A percentile compares a stretch with the other conserved stretches of the same genome.
Evolutionary conservation across 176 grass and related monocot species (phyloP).

Genomic region (Zoysia japonica): DNA sequence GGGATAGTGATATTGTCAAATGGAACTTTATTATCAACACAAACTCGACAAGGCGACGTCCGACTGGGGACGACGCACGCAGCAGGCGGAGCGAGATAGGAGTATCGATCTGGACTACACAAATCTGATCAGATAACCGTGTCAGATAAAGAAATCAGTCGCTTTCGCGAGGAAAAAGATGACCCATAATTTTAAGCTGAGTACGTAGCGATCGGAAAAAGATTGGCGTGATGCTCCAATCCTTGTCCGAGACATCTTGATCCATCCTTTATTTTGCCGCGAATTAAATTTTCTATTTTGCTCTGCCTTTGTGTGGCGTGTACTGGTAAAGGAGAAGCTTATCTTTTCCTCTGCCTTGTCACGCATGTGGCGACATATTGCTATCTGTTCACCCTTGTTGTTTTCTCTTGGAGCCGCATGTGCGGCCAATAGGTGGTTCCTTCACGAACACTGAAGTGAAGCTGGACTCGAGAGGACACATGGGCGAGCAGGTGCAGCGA

Average conservation of each 20-base stretch:
- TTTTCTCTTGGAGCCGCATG: neutral
- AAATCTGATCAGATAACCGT: neutral
- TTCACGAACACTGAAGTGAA: too few relatives aligned
- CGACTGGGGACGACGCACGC: constrained; percentile 14
- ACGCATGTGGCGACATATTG: neutral
- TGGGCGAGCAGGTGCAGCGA: too few relatives aligned
- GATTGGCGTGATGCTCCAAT: neutral
- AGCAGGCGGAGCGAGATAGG: neutral
- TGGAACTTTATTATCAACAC: neutral
- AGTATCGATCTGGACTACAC: neutral
- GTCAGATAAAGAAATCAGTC: neutral
- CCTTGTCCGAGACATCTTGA: too few relatives aligned
- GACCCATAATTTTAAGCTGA: neutral
- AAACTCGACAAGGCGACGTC: constrained; percentile 1
- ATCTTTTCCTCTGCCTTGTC: neutral
- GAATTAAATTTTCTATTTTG: neutral
- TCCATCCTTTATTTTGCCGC: neutral
- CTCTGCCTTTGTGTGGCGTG: too few relatives aligned
- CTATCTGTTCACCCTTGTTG: neutral
- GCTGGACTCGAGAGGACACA: neutral
- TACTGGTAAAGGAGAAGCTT: neutral
- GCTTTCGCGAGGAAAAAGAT: constrained; percentile 6
- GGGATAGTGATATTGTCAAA: constrained; percentile 20
- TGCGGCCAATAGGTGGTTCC: neutral
- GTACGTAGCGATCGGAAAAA: constrained; percentile 22